Percentiles rank a stretch among this genome's conserved stretches.
Evolutionary conservation across 164 flowering plant genomes (phyloP).

Genomic region (Stephania yunnanensis): DNA sequence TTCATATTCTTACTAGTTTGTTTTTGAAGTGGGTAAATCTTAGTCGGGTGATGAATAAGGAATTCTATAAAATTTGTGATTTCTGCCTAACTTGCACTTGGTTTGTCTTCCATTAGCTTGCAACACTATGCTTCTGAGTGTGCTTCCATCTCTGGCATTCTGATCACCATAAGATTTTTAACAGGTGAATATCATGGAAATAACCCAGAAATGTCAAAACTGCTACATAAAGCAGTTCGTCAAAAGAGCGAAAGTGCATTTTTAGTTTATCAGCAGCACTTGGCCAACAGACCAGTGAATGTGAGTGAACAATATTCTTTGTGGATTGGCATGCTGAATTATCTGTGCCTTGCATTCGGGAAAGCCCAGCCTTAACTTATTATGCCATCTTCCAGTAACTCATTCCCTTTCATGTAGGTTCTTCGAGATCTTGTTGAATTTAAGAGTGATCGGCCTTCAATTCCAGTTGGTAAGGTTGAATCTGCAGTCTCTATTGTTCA

Average conservation of each 20-base stretch:
- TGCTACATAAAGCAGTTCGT: slow-evolving; percentile 98
- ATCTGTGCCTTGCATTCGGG: too few relatives aligned
- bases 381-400: background rate
- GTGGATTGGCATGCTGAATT: background rate
- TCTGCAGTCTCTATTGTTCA: slow-evolving; percentile 83
- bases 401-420: slow-evolving; percentile 40
- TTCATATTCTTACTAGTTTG: background rate
- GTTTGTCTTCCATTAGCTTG: background rate
- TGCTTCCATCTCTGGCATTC: background rate
- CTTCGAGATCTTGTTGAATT: slow-evolving; percentile 96
- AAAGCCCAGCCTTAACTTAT: too few relatives aligned
- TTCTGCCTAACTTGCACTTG: background rate
- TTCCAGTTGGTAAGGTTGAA: slow-evolving; percentile 93
- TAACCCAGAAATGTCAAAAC: slow-evolving; percentile 98
- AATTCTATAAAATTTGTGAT: too few relatives aligned
- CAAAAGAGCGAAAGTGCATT: slow-evolving; percentile 83
- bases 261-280: slow-evolving; percentile 92
- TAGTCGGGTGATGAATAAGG: too few relatives aligned
- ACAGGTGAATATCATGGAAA: slow-evolving; percentile 98
- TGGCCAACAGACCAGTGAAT: slow-evolving; percentile 93
- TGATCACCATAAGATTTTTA: background rate
- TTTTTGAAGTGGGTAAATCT: too few relatives aligned
- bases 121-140: background rate
- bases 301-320: slow-evolving; percentile 40
- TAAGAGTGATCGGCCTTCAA: slow-evolving; percentile 83